Conservation (phyloP, 306 rosid genomes). For the Acacia melanoxylon region DNA sequence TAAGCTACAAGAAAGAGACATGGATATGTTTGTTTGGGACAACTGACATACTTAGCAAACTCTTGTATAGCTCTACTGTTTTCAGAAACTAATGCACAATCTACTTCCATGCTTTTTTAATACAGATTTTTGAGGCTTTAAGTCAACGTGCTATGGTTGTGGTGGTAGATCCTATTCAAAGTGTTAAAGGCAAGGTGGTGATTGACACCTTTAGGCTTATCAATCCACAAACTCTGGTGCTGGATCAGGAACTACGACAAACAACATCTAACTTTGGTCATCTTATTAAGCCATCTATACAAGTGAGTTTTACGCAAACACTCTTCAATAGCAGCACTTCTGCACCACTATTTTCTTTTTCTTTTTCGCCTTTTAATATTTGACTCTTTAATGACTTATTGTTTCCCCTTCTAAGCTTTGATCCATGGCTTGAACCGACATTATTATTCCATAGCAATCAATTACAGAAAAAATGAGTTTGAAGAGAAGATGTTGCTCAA, state of each 20-base stretch:
- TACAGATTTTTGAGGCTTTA: conserved; percentile 93
- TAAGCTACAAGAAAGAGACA: neutral
- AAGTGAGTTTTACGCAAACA: conserved; percentile 50
- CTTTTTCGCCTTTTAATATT: neutral
- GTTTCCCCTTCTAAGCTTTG: conserved; percentile 65
- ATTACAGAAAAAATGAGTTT: conserved; percentile 91
- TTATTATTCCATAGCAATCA: conserved; percentile 89
- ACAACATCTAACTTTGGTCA: conserved; percentile 94
- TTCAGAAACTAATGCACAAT: conserved; percentile 1
- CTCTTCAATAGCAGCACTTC: conserved; percentile 4
- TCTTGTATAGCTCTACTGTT: neutral
- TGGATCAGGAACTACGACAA: conserved; percentile 94
- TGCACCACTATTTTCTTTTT: conserved; percentile 10
- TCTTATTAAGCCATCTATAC: conserved; percentile 92
- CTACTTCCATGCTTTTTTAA: conserved; percentile 1
- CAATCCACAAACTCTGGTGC: conserved; percentile 97
- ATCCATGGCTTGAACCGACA: conserved; percentile 96
- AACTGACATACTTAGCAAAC: conserved; percentile 1
- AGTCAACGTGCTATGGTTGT: conserved; percentile 96
- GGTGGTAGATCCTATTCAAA: conserved; percentile 95
- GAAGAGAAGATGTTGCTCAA: conserved; percentile 93
- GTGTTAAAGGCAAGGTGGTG: conserved; percentile 96
- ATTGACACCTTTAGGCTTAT: conserved; percentile 94
- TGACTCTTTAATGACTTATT: conserved; percentile 20
- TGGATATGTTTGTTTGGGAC: neutral